Evolutionary conservation across 768 basidiomycete genomes (phyloP).

Genomic region (Russula dissimulans): DNA sequence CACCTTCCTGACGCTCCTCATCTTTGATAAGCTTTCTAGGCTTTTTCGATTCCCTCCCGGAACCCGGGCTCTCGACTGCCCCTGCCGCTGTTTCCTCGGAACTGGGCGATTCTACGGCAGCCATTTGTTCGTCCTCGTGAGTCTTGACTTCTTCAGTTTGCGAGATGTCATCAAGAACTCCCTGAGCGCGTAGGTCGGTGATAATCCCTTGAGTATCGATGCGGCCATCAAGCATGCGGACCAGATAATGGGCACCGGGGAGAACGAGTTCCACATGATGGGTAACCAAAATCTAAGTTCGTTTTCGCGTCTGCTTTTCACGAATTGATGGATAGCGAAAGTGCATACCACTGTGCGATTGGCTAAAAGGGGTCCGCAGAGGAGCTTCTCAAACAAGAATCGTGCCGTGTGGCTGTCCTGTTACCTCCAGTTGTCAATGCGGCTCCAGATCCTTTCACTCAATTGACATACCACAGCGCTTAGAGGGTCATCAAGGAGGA

Average conservation of each 20-base stretch:
- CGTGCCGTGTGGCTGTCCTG: slow-evolving; percentile 65
- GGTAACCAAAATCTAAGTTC: slow-evolving; percentile 53
- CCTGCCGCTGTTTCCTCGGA: slow-evolving; percentile 27
- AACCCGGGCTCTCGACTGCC: slow-evolving; percentile 21
- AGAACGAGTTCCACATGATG: slow-evolving; percentile 81
- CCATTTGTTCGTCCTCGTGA: slow-evolving; percentile 35
- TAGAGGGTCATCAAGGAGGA: slow-evolving; percentile 73
- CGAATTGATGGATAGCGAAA: background rate
- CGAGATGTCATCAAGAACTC: slow-evolving; percentile 52
- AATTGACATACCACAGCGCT: slow-evolving; percentile 61
- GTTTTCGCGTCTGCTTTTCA: background rate
- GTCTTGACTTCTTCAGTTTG: slow-evolving; percentile 42
- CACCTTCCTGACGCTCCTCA: slow-evolving; percentile 71
- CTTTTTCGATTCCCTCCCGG: slow-evolving; percentile 39
- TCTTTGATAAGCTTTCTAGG: slow-evolving; percentile 71
- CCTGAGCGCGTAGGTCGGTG: slow-evolving; percentile 50
- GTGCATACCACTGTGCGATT: slow-evolving; percentile 55
- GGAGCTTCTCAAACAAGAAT: slow-evolving; percentile 50
- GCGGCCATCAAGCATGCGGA: slow-evolving; percentile 75
- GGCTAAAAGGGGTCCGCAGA: slow-evolving; percentile 56
- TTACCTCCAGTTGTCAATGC: background rate
- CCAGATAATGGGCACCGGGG: slow-evolving; percentile 60
- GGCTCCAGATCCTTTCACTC: slow-evolving; percentile 3
- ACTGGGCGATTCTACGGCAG: slow-evolving; percentile 15
- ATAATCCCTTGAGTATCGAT: slow-evolving; percentile 68